Conservation (phyloP, 2,329 filamentous ascomycete species). For the Zelopaecilomyces penicillatus region DNA sequence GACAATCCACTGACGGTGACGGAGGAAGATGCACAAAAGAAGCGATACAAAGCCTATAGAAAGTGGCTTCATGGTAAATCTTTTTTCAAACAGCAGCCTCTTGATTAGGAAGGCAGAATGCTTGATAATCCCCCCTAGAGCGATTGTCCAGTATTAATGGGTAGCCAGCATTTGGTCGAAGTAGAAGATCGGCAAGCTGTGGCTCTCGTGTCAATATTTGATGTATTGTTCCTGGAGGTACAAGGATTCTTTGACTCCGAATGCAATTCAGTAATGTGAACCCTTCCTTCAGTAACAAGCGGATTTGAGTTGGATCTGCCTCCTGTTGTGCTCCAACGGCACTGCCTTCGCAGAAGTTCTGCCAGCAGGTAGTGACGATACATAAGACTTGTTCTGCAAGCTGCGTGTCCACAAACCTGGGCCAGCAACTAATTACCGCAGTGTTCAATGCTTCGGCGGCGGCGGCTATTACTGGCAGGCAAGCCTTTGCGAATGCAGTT, state of each 20-base stretch:
- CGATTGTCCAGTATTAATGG: background rate
- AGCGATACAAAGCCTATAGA: conserved; percentile 91
- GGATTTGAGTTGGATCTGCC: background rate
- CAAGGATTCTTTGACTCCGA: conserved; percentile 13
- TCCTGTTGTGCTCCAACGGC: background rate
- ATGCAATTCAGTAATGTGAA: conserved; percentile 15
- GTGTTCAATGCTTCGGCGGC: conserved; percentile 46
- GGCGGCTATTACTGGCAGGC: conserved; percentile 44
- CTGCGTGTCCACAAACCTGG: conserved; percentile 45
- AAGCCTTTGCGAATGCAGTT: conserved; percentile 56
- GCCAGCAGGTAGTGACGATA: conserved; percentile 54
- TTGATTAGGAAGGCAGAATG: conserved; percentile 34
- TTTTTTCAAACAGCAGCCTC: conserved; percentile 82
- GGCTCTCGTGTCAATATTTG: conserved; percentile 18
- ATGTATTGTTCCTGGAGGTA: conserved; percentile 8
- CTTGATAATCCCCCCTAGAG: background rate
- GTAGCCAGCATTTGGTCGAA: background rate
- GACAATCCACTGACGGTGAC: conserved; percentile 83
- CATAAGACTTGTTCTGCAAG: conserved; percentile 58
- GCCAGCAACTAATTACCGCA: conserved; percentile 59
- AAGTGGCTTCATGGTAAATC: conserved; percentile 95
- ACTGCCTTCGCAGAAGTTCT: conserved; percentile 39
- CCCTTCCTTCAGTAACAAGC: conserved; percentile 10
- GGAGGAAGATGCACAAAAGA: conserved; percentile 80
- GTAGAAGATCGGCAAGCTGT: conserved; percentile 22